Percentiles rank a stretch among this genome's conserved stretches.
Evolutionary conservation across 495 filamentous ascomycete genomes (phyloP).

Genomic region (Jackrogersella minutella): DNA sequence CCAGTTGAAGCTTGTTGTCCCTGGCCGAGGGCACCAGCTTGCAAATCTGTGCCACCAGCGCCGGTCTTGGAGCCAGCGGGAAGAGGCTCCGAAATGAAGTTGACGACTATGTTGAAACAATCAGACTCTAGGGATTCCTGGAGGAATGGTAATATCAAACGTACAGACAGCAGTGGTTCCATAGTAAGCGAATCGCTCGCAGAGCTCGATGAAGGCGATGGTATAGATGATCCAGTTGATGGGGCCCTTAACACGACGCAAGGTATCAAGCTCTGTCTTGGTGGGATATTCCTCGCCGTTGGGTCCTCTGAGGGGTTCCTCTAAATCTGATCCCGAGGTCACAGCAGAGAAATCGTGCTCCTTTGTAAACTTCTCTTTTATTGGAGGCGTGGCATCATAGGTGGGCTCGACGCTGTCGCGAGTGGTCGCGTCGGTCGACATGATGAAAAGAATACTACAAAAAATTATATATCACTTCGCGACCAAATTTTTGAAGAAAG

Average conservation of each 20-base stretch:
- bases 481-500: not conserved
- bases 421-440: slow-evolving; percentile 25
- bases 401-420: slow-evolving; percentile 16
- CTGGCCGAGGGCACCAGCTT: slow-evolving; percentile 71
- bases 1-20: slow-evolving; percentile 72
- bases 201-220: slow-evolving; percentile 77
- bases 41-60: slow-evolving; percentile 55
- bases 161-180: slow-evolving; percentile 76
- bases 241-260: slow-evolving; percentile 70
- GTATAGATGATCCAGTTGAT: slow-evolving; percentile 72
- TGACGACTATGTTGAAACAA: slow-evolving; percentile 48
- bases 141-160: not conserved
- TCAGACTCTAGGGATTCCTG: slow-evolving; percentile 1
- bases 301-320: slow-evolving; percentile 34
- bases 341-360: slow-evolving; percentile 16
- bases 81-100: slow-evolving; percentile 74
- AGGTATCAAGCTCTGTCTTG: slow-evolving; percentile 64
- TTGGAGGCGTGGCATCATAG: slow-evolving; percentile 3
- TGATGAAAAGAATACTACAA: not conserved
- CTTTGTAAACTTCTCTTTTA: not conserved
- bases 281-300: slow-evolving; percentile 59
- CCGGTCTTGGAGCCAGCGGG: slow-evolving; percentile 68
- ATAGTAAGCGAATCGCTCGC: slow-evolving; percentile 83
- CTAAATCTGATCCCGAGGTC: slow-evolving; percentile 30
- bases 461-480: not conserved